Base-by-base conservation (phyloP, 768 basidiomycete genomes). In the Kwoniella dejecticola region DNA sequence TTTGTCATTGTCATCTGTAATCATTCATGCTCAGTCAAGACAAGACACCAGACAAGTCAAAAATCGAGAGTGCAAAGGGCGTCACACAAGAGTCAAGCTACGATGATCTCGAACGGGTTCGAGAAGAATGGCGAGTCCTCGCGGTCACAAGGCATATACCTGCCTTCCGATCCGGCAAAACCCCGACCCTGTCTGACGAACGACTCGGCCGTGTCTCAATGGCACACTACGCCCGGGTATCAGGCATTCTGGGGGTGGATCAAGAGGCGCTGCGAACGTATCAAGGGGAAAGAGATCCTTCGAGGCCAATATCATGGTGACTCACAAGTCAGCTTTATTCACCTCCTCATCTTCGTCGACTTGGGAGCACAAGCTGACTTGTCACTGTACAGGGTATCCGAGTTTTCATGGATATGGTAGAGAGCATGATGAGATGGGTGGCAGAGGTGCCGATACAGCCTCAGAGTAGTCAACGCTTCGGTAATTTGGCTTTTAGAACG, bases 401-500 rank as follows among this genome's bases (percentile, higher is more conserved):
- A 47, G 77, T 83, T 12, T 66, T 92, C 0, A 70, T 80, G n/a
- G 50, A 68, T 4, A 79, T 94, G 62, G 80, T 99, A 17, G 84
- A 88, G 60, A 81, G 82, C 11, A 79, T 96, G 41, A 85, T 87
- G 65, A 63, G 64, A 1, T 91, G 91, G 90, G 86, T 93, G 24
- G 85, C 89, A 36, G 86, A 88, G 26, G 88, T 93, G 8, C 93
- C 93, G 1, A 86, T 88, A 0, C 82, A 85, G 5, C 75, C 84
- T 38, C 84, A 70, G 49, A 52, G 87, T 7, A 84, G 88, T 4
- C 94, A 96, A 68, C 83, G 92, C 10, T 99, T 89, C 74, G 95
- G 95, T 1, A 96, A 97, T 78, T 84, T 93, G 17, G 88, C 90
- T 0, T 98, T 97, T 71, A 82, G 93, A 55, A 84, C 84, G 15